Percentiles rank a stretch among this genome's conserved stretches.
phyloP scores from a whole-genome alignment of 1,284 basidiomycete genomes.

The Thelephora terrestris region DNA sequence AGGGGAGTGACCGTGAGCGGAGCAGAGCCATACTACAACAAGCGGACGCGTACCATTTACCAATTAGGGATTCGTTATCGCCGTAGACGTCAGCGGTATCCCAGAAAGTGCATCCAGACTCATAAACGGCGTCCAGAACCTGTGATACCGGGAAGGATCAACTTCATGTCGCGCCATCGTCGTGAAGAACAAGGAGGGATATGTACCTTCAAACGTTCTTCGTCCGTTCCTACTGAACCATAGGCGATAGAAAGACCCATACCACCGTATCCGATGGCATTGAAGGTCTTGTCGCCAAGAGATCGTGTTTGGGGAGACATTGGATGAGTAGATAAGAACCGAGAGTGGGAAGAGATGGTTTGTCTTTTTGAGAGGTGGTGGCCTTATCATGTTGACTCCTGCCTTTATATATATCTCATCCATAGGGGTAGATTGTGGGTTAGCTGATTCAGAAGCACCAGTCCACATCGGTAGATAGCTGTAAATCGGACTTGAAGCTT shows the following conservation, averaged over 20 bases:
- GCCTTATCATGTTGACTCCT: too few relatives aligned
- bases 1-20: too few relatives aligned
- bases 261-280: conserved; percentile 19
- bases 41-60: conserved; percentile 21
- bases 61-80: conserved; percentile 19
- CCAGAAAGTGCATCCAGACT: conserved; percentile 20
- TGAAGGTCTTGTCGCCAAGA: conserved; percentile 10
- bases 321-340: too few relatives aligned
- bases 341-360: too few relatives aligned
- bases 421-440: too few relatives aligned
- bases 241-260: conserved; percentile 21
- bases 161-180: neutral
- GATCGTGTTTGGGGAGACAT: conserved; percentile 14
- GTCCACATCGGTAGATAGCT: too few relatives aligned
- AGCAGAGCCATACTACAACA: too few relatives aligned
- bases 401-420: too few relatives aligned
- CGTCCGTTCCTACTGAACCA: conserved; percentile 14
- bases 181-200: neutral
- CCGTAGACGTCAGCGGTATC: conserved; percentile 23
- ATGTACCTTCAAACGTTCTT: conserved; percentile 19
- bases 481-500: too few relatives aligned
- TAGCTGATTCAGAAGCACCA: too few relatives aligned
- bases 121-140: conserved; percentile 20
- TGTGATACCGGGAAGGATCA: conserved; percentile 6
- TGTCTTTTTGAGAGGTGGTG: too few relatives aligned